Base-by-base conservation (phyloP, 2,329 filamentous ascomycete genomes). In the Paracoccidioides lutzii region DNA sequence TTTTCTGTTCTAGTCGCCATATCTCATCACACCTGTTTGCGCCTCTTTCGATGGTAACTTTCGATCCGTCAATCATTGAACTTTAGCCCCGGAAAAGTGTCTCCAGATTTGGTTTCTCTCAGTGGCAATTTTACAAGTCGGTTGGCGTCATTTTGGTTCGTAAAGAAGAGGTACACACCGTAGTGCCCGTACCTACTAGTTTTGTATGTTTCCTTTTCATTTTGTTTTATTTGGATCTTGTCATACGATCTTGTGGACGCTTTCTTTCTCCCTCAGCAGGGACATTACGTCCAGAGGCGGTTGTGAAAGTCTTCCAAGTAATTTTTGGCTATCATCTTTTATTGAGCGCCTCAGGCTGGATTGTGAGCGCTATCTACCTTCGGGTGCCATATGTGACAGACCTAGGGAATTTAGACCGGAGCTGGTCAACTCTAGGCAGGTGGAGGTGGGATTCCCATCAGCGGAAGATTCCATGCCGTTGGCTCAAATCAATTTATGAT, bases 21-120 rank as follows among this genome's bases (percentile, higher is more conserved):
- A 53, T 53, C 15, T 10, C 30, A 38, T 38, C 30, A 52, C 50
- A 41, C 52, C 51, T 42, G 32, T 38, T 15, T 53, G 43, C 52
- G 52, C 52, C 52, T 53, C 32, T 46, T 46, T 53, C 52, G 52
- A 46, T 44, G 52, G 52, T 44, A 44, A 15, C 35, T 12, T 53
- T 35, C 30, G n/a, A 46, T 37, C 42, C 33, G 53, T 37, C 53
- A 54, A 48, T 54, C 44, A 54, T 54, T 49, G 53, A 54, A 54
- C 42, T 41, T 54, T 54, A 54, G 43, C 35, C 43, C 28, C 37
- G 22, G 35, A 33, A 54, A 41, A 14, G 44, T 46, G 43, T 49
- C 37, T 49, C 43, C 33, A 33, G 22, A 46, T 49, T 49, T 54
- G 53, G 38, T 12, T 8, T 46, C 44, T 10, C 15, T 42, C 33